Evolutionary conservation across 371 early-diverging fungal species (phyloP), one percentile per base, ranked within the genome.

Genomic region (Encephalitozoon intestinalis): DNA sequence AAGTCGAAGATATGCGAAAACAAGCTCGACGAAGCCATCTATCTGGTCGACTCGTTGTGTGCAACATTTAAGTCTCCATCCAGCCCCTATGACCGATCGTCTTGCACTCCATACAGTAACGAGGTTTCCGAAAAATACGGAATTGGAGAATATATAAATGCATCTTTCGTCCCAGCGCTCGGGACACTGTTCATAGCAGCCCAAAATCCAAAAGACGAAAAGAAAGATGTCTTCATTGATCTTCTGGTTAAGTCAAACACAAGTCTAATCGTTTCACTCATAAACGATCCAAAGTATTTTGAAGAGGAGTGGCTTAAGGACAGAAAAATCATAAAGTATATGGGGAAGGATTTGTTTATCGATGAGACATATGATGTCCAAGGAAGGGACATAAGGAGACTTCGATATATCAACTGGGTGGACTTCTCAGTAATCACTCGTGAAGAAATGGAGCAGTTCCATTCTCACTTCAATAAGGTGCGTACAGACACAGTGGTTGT

Each of bases 401-500:
- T 81, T 21, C 64, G 67, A 50, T 71, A 39, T 40, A 40, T 39
- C 9, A 66, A 46, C 7, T 81, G 81, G 81, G 65, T 44, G 0
- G 81, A 81, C 65, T 51, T 58, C 50, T 39, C 37, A 9, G 39
- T 69, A 1, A 51, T 71, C 30, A 25, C 30, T 0, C 23, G 5
- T 2, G 9, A 40, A 11, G 52, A 78, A 37, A 50, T 81, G 23
- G 25, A 50, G 30, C n/a, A 31, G 0, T 75, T 81, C 25, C 71
- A 66, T 25, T 49, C 65, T 9, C 53, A 70, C 39, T 53, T 23
- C 23, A 41, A 65, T 23, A 53, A 52, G 18, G 21, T 58, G 11
- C 49, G 51, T 6, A 37, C 67, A 79, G 87, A 87, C 0, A 81
- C 86, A 2, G 84, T 88, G 28, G 81, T 94, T 41, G 91, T 95